A percentile compares a stretch with the other conserved stretches of the same genome.
Evolutionary conservation across 768 basidiomycete genomes (phyloP).

Genomic region (Boletales sp.): DNA sequence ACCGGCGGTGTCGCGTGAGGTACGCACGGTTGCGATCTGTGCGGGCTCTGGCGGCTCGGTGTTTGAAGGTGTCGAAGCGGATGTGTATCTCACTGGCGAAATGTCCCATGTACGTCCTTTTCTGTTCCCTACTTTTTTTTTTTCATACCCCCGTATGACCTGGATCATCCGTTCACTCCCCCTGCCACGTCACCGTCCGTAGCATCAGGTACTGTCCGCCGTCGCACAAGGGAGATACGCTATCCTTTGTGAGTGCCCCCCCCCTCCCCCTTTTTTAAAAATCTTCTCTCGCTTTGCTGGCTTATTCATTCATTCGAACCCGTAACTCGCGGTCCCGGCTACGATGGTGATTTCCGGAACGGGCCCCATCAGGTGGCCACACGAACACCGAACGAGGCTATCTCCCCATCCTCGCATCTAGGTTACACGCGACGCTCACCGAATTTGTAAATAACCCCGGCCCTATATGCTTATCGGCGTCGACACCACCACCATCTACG

Average conservation of each 20-base stretch:
- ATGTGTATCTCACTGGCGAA: conserved; percentile 91
- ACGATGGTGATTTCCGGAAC: conserved; percentile 15
- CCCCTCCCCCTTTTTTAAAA: not conserved
- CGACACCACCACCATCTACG: conserved; percentile 18
- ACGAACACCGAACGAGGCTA: conserved; percentile 95
- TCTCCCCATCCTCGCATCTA: conserved; percentile 68
- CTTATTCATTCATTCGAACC: no score
- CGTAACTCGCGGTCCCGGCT: conserved; percentile 12
- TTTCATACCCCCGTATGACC: not conserved
- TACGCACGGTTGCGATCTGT: conserved; percentile 79
- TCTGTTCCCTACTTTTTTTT: conserved; percentile 12
- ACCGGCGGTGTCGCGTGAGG: conserved; percentile 29
- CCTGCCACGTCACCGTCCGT: conserved; percentile 6
- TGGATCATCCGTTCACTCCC: not conserved
- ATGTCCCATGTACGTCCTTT: conserved; percentile 71
- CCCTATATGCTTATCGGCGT: conserved; percentile 15
- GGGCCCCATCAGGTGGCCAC: conserved; percentile 63
- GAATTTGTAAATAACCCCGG: conserved; percentile 26
- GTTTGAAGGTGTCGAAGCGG: conserved; percentile 67
- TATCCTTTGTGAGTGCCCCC: conserved; percentile 65
- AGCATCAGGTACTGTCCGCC: conserved; percentile 88
- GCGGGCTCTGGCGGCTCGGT: conserved; percentile 86
- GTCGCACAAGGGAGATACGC: conserved; percentile 75
- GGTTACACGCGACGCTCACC: conserved; percentile 52
- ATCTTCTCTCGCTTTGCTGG: not conserved